phyloP scores from a whole-genome alignment of 495 filamentous ascomycete species.

The Tuber calosporum region DNA sequence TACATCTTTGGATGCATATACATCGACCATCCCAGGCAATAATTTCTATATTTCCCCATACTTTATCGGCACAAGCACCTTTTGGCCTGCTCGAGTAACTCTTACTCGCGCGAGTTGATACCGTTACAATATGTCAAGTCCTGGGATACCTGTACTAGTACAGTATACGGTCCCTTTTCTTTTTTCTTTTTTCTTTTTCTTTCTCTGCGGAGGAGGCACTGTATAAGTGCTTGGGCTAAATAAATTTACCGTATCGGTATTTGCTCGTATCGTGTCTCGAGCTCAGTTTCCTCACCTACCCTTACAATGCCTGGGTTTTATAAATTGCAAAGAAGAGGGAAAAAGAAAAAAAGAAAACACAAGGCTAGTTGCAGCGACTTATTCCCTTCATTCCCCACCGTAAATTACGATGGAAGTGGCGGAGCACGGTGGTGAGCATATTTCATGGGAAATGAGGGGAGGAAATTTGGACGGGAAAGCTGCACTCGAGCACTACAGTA shows the following conservation, averaged over 20 bases:
- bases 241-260: not conserved
- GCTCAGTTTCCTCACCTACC: not conserved
- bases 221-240: not conserved
- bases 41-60: not conserved
- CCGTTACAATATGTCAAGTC: not conserved
- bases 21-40: not conserved
- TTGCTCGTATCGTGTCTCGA: not conserved
- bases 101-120: not conserved
- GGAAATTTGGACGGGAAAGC: slow-evolving; percentile 3
- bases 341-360: not conserved
- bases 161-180: not conserved
- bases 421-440: not conserved
- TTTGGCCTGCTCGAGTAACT: not conserved
- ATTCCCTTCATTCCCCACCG: not conserved
- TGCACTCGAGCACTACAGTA: no score
- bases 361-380: not conserved
- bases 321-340: not conserved
- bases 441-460: not conserved
- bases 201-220: not conserved
- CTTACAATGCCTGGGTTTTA: not conserved
- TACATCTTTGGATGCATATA: not conserved
- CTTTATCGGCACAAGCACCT: not conserved
- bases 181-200: no score
- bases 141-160: no score
- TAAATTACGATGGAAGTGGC: not conserved